A percentile compares a stretch with the other conserved stretches of the same genome.
These are phyloP conservation scores for Stentor roeselii DNA, from an alignment of 73 alveolate species.

Conservation along the genomic window DNA sequence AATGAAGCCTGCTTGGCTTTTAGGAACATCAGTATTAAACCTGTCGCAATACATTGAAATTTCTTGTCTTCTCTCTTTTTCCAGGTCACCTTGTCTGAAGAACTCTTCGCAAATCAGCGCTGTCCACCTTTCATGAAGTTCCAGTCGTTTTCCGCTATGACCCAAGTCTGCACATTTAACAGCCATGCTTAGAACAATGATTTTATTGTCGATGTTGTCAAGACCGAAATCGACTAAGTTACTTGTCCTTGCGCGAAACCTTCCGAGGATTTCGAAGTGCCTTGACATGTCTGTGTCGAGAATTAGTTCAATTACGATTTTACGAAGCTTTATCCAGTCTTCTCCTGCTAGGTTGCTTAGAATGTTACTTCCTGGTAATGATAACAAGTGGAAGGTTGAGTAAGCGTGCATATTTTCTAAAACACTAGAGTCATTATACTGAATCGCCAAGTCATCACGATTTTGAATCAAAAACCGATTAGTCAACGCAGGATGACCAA, in stretches of 20 bases:
- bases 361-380: conserved; percentile 25
- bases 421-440: conserved; percentile 51
- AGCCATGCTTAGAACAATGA: background rate
- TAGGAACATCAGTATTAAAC: conserved; percentile 3
- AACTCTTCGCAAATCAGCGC: conserved; percentile 37
- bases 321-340: conserved; percentile 35
- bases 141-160: conserved; percentile 28
- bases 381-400: conserved; percentile 26
- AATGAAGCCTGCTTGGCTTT: conserved; percentile 22
- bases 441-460: conserved; percentile 33
- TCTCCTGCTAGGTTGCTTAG: conserved; percentile 31
- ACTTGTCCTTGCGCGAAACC: conserved; percentile 27
- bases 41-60: conserved; percentile 17
- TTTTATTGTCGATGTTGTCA: conserved; percentile 14
- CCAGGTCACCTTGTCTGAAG: conserved; percentile 42
- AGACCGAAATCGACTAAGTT: conserved; percentile 7
- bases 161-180: conserved; percentile 38
- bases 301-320: conserved; percentile 37
- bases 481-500: conserved; percentile 49
- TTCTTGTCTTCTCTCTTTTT: conserved; percentile 28
- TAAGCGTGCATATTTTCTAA: conserved; percentile 44
- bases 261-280: conserved; percentile 43
- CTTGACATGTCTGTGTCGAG: conserved; percentile 51
- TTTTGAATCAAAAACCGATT: conserved; percentile 40
- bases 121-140: conserved; percentile 36